Evolutionary conservation across 805 yeast species (phyloP).

Genomic region (Teunomyces panamensis): DNA sequence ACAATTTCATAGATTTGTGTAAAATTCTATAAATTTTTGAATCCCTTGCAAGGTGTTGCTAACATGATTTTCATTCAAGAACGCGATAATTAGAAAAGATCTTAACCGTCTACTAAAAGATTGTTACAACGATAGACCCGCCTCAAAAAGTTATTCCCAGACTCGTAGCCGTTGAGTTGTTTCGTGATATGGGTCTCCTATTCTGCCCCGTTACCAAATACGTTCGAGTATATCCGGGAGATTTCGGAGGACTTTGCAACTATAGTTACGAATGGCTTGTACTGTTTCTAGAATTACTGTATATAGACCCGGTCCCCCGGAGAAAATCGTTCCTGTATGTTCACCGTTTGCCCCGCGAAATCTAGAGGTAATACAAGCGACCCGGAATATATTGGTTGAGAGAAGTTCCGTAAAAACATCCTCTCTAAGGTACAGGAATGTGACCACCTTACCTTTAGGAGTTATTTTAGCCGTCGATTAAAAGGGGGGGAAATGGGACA

Average conservation of each 20-base stretch:
- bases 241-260: neutral
- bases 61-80: neutral
- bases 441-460: neutral
- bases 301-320: neutral
- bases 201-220: neutral
- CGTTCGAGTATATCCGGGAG: neutral
- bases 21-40: neutral
- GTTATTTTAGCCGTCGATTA: neutral
- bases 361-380: neutral
- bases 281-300: neutral
- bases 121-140: neutral
- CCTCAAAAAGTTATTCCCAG: neutral
- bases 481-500: neutral
- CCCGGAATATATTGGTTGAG: neutral
- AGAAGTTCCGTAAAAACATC: neutral
- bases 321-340: neutral
- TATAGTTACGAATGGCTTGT: neutral
- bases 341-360: conserved; percentile 1
- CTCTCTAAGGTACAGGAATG: neutral
- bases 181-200: neutral
- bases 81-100: neutral
- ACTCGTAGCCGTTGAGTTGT: neutral
- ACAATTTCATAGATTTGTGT: neutral
- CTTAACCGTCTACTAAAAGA: neutral
- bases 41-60: neutral